Evolutionary conservation across 306 rosid species (phyloP), one percentile per base, ranked within the genome.

Genomic region (Aeschynomene evenia): DNA sequence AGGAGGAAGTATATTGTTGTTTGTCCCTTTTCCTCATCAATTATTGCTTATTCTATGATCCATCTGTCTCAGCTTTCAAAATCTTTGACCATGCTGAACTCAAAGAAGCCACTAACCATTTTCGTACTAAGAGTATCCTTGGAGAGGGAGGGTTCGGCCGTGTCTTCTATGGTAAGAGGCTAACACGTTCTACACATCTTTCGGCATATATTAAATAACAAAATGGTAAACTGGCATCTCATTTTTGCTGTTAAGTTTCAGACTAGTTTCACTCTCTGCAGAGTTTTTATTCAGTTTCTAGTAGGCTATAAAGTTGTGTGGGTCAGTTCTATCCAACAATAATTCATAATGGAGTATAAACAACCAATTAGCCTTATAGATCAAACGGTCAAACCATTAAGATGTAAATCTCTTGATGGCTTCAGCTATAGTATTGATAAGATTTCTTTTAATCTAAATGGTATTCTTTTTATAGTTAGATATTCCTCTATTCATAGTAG

Each of bases 71-170:
- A 73, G 78, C 24, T 63, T 63, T 74, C 66, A 20, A 54, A 74
- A 14, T 64, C 40, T 74, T 74, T 49, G 3, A 53, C 59, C 56
- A 14, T 46, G 54, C 31, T 39, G 73, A 75, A 45, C 79, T 75
- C 37, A 16, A 61, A 56, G 73, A 77, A 63, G 95, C 91, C 23
- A 88, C 84, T 0, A 72, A 74, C 24, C 9, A 60, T 20, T 88
- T 83, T 37, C 43, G 2, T 37, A 10, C 0, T 12, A 74, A 43
- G 6, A 74, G 49, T 42, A 18, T 28, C 3, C 80, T 88, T 22
- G 91, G 95, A 15, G 70, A 77, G 68, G 95, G 95, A 61, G 91
- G 91, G 11, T 88, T 68, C 56, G 87, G 91, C 65, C 71, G 68
- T 0, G 95, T 88, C 0, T 85, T 81, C 50, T 78, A 54, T 70